These are phyloP conservation scores for Bacterosira constricta DNA, from an alignment of 108 stramenopile genomes.

Conservation along the genomic window DNA sequence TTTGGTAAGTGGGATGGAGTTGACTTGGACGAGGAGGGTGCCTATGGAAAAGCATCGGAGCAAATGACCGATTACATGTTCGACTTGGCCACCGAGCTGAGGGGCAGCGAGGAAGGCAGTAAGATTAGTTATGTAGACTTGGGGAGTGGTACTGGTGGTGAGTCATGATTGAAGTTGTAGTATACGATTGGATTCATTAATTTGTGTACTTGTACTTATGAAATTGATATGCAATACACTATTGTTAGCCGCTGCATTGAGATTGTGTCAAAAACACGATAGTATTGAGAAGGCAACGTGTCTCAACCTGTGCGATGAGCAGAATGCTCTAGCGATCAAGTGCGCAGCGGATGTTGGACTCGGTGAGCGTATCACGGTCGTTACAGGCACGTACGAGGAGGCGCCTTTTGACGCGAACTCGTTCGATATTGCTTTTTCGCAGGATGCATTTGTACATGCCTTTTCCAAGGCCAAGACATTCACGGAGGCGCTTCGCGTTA, in stretches of 20 bases:
- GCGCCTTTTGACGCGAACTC: conserved; percentile 7
- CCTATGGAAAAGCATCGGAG: conserved; percentile 24
- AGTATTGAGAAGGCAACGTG: conserved; percentile 45
- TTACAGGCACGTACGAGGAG: conserved; percentile 47
- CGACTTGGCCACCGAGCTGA: background rate
- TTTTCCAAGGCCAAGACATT: conserved; percentile 47
- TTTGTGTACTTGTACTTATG: background rate
- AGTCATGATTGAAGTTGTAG: background rate
- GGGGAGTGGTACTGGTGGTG: conserved; percentile 22
- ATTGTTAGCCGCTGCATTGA: conserved; percentile 9
- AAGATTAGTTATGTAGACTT: conserved; percentile 9
- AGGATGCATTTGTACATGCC: conserved; percentile 75
- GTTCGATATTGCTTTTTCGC: conserved; percentile 60
- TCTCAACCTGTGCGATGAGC: conserved; percentile 48
- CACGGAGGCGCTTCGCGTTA: conserved; percentile 56
- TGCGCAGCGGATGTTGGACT: conserved; percentile 37
- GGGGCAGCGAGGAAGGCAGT: background rate
- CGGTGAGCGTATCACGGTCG: conserved; percentile 38
- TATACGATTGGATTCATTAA: background rate
- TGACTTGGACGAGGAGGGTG: conserved; percentile 16
- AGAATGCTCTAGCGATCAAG: conserved; percentile 44
- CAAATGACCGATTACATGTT: conserved; percentile 37
- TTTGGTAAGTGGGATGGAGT: conserved; percentile 29
- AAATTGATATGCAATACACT: background rate
- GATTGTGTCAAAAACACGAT: conserved; percentile 15